These are phyloP conservation scores for Sapria himalayana DNA, from an alignment of 345 rosid genomes.

Conservation along the genomic window DNA sequence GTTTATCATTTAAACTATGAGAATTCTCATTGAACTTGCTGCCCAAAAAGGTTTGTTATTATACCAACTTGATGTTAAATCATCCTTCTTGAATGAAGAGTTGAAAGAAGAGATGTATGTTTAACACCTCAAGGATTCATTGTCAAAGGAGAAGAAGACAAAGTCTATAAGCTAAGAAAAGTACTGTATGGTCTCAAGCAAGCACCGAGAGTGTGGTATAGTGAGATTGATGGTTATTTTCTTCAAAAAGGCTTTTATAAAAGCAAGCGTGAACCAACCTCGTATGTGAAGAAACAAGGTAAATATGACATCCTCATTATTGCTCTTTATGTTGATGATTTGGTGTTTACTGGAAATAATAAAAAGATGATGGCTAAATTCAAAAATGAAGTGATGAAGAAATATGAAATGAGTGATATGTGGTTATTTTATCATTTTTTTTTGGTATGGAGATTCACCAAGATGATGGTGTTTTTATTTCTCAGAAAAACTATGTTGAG, in stretches of 20 bases:
- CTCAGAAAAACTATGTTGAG: too few species aligned
- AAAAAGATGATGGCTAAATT: background rate
- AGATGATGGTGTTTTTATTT: too few species aligned
- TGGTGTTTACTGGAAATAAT: background rate
- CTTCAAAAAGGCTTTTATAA: background rate
- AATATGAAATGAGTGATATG: too few species aligned
- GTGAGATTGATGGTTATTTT: background rate
- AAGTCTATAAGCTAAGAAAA: too few species aligned
- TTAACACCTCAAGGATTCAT: too few species aligned
- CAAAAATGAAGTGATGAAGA: background rate
- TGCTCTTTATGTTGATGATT: constrained; percentile 4
- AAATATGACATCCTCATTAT: background rate
- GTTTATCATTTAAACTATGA: background rate
- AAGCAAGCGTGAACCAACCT: background rate
- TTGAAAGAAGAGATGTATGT: too few species aligned
- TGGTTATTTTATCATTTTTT: too few species aligned
- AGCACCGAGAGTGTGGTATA: background rate
- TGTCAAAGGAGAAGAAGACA: too few species aligned
- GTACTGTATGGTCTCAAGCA: background rate
- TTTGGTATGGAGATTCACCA: too few species aligned
- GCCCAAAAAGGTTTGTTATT: background rate
- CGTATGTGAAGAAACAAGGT: background rate
- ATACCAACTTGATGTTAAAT: background rate
- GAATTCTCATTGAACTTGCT: background rate
- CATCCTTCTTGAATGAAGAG: too few species aligned